Conservation (phyloP, 2,329 filamentous ascomycete species). For the Penicillium italicum region DNA sequence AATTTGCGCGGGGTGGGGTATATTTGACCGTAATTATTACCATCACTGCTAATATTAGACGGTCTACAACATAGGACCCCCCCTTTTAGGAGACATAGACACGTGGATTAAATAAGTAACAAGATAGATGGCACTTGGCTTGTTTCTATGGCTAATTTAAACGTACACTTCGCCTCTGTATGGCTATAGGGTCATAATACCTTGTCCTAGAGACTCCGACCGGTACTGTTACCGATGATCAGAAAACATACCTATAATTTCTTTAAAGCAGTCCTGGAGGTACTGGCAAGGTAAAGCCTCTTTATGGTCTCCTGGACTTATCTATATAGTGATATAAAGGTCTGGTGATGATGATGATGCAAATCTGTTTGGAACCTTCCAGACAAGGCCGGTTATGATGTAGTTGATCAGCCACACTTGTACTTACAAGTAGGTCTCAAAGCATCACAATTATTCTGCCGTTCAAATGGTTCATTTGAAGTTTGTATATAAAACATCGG, state of each 20-base stretch:
- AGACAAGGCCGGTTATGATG: constrained; percentile 3
- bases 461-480: not conserved
- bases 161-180: not conserved
- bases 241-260: not conserved
- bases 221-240: not conserved
- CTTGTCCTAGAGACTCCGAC: not conserved
- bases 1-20: constrained; percentile 7
- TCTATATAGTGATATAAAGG: not conserved
- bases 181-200: not conserved
- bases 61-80: not conserved
- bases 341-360: not conserved
- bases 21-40: constrained; percentile 5
- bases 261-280: not conserved
- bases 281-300: too few species aligned
- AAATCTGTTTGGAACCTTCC: constrained; percentile 2
- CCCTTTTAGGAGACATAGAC: not conserved
- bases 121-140: not conserved
- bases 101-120: not conserved
- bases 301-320: not conserved
- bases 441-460: not conserved
- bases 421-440: too few species aligned
- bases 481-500: not conserved
- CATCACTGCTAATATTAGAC: not conserved
- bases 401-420: constrained; percentile 1
- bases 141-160: not conserved